Evolutionary conservation across 1,284 basidiomycete genomes (phyloP).

Genomic region (Moniliophthora roreri): DNA sequence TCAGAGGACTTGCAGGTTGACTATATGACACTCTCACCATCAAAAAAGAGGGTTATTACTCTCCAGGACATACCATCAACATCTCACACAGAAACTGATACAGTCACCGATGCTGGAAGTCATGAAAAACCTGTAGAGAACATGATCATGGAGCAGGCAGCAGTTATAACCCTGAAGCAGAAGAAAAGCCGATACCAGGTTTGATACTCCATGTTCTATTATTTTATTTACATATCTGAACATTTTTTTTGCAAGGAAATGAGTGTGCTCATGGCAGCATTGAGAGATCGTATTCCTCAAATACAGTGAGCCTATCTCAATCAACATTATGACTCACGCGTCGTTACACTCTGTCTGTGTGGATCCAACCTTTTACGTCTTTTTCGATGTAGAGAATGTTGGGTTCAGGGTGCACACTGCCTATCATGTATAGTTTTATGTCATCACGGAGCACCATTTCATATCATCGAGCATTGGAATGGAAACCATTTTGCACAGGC

Average conservation of each 20-base stretch:
- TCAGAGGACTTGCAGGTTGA: no score
- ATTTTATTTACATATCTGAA: no score
- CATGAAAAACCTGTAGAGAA: no score
- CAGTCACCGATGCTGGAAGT: no score
- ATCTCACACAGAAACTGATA: no score
- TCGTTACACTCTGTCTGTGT: constrained; percentile 8
- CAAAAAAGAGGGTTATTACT: no score
- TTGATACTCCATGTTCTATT: no score
- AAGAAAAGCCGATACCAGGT: no score
- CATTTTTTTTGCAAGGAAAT: neutral
- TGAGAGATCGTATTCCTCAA: constrained; percentile 2
- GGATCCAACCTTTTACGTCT: neutral
- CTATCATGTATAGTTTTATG: constrained; percentile 13
- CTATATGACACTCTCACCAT: no score
- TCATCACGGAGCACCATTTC: constrained; percentile 19
- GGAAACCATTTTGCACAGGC: constrained; percentile 14
- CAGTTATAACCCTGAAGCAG: no score
- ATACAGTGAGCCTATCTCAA: constrained; percentile 11
- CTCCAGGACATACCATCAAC: no score
- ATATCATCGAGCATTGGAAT: constrained; percentile 21
- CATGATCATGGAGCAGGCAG: no score
- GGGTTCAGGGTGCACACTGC: constrained; percentile 14
- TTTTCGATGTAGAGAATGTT: constrained; percentile 21
- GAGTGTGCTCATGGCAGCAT: neutral
- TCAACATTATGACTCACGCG: constrained; percentile 3